Percentiles rank a stretch among this genome's conserved stretches.
These are phyloP conservation scores for Kluyveromyces dobzhanskii DNA, from an alignment of 805 yeast genomes.

Conservation along the genomic window DNA sequence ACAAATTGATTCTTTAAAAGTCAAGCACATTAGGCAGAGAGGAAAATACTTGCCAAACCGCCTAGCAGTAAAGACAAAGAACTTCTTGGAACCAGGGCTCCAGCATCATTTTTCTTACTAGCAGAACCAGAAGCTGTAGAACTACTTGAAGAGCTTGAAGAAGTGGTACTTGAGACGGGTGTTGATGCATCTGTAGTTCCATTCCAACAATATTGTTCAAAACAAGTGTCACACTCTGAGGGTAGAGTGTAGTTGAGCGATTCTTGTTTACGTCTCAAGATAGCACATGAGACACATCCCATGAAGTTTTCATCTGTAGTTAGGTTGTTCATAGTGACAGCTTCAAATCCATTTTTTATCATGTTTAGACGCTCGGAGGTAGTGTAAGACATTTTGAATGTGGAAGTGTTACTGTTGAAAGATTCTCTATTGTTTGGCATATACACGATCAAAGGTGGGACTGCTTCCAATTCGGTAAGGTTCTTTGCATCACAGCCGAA, in stretches of 20 bases:
- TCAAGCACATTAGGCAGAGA: background rate
- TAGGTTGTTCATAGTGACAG: conserved; percentile 56
- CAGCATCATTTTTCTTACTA: conserved; percentile 1
- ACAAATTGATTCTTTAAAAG: no score
- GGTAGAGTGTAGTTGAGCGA: conserved; percentile 49
- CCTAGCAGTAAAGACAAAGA: conserved; percentile 2
- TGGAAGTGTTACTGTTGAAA: conserved; percentile 61
- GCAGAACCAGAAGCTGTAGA: conserved; percentile 6
- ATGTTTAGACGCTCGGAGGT: conserved; percentile 49
- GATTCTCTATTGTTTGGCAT: conserved; percentile 66
- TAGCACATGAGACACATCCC: conserved; percentile 77
- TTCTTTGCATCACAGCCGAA: conserved; percentile 74
- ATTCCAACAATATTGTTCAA: conserved; percentile 59
- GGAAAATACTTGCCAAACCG: background rate
- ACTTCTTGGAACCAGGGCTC: background rate
- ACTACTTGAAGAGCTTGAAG: conserved; percentile 5
- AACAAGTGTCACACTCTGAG: conserved; percentile 69
- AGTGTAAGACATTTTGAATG: conserved; percentile 56
- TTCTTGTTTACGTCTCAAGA: conserved; percentile 71
- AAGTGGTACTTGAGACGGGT: conserved; percentile 12
- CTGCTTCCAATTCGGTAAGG: conserved; percentile 42
- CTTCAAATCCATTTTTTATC: conserved; percentile 68
- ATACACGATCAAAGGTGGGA: conserved; percentile 73
- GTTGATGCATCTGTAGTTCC: conserved; percentile 36
- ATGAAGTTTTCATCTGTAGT: conserved; percentile 64